Conservation (phyloP, 352 stramenopile species). For the Salisapilia sapeloensis region DNA sequence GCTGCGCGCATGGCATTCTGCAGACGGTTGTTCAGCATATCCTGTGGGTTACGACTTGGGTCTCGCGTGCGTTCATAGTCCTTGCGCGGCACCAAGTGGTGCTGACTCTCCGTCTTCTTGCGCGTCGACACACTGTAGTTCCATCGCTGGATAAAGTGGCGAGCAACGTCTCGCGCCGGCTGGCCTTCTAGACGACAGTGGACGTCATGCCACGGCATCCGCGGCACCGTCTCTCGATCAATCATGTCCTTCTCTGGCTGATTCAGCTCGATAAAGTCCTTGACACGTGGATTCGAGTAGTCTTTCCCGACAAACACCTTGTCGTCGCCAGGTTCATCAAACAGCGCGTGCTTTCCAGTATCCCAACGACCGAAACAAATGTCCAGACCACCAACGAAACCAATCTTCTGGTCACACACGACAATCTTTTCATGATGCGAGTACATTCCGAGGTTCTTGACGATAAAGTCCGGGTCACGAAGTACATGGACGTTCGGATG, state of each 20-base stretch:
- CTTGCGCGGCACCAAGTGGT: constrained; percentile 64
- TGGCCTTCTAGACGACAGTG: constrained; percentile 69
- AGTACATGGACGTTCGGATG: constrained; percentile 78
- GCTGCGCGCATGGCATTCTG: constrained; percentile 53
- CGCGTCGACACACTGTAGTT: constrained; percentile 76
- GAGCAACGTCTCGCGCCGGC: constrained; percentile 59
- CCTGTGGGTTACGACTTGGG: no score
- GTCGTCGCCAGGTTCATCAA: constrained; percentile 27
- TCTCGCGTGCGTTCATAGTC: constrained; percentile 16
- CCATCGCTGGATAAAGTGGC: constrained; percentile 79
- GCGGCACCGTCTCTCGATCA: constrained; percentile 39
- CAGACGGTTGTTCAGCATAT: constrained; percentile 23
- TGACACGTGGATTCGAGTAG: constrained; percentile 71
- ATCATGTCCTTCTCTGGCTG: constrained; percentile 60
- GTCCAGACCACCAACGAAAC: constrained; percentile 83
- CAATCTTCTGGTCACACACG: constrained; percentile 75
- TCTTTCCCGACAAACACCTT: constrained; percentile 70
- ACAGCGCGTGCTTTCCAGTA: constrained; percentile 38
- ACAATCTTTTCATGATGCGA: constrained; percentile 90
- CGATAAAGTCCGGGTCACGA: constrained; percentile 77
- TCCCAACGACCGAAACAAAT: constrained; percentile 83
- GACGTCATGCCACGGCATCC: constrained; percentile 79
- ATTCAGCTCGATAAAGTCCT: constrained; percentile 72
- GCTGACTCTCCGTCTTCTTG: constrained; percentile 55
- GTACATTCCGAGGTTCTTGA: constrained; percentile 78